Evolutionary conservation across 2,329 filamentous ascomycete genomes (phyloP).

Genomic region (Paecilomyces fulvus): DNA sequence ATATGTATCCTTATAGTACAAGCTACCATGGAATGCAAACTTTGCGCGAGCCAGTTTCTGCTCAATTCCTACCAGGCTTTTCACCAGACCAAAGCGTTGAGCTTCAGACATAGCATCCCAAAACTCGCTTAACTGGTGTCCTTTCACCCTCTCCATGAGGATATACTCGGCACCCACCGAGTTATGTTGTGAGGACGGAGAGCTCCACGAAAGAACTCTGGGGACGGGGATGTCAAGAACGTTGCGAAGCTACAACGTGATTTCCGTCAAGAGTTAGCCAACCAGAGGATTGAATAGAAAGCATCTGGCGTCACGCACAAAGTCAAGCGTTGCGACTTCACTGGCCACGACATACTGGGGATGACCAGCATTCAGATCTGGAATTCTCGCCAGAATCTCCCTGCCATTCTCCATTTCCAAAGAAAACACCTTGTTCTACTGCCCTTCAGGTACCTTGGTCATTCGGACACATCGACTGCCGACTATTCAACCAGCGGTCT

Average conservation of each 20-base stretch:
- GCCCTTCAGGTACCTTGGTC: slow-evolving; percentile 18
- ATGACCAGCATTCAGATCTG: slow-evolving; percentile 12
- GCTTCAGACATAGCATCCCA: slow-evolving; percentile 10
- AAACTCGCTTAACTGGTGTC: slow-evolving; percentile 9
- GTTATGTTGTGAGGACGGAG: slow-evolving; percentile 4
- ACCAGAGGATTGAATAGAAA: too few relatives aligned
- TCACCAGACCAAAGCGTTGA: slow-evolving; percentile 11
- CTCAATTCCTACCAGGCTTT: slow-evolving; percentile 11
- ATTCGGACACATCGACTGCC: slow-evolving; percentile 11
- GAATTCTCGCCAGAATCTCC: slow-evolving; percentile 11
- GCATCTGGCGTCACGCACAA: slow-evolving; percentile 11
- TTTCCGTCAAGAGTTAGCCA: neutral
- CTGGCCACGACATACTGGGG: slow-evolving; percentile 8
- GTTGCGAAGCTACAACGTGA: slow-evolving; percentile 8
- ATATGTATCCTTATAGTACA: slow-evolving; percentile 11
- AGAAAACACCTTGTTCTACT: slow-evolving; percentile 18
- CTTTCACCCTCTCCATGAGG: slow-evolving; percentile 13
- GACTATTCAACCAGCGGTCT: slow-evolving; percentile 14
- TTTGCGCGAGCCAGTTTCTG: slow-evolving; percentile 6
- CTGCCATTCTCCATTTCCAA: slow-evolving; percentile 12
- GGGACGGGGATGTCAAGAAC: slow-evolving; percentile 12
- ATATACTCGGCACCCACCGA: slow-evolving; percentile 16
- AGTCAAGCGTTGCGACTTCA: slow-evolving; percentile 17
- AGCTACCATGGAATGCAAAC: slow-evolving; percentile 9
- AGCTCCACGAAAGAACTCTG: slow-evolving; percentile 11